Evolutionary conservation across 225 moss, liverwort and hornwort species (phyloP).

Genomic region (Rhytidiadelphus loreus): DNA sequence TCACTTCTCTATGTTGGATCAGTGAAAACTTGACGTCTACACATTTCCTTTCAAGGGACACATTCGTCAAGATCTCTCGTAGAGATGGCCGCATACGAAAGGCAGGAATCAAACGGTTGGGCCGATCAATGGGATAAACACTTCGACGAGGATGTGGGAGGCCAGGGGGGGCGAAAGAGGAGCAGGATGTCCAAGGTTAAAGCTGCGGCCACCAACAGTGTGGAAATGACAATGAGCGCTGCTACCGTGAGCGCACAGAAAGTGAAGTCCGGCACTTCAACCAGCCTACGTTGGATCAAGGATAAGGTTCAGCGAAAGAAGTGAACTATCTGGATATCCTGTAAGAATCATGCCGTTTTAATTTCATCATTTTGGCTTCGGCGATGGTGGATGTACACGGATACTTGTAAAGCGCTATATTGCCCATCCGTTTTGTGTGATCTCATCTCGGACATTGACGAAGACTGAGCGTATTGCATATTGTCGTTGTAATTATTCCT

Average conservation of each 20-base stretch:
- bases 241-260: conserved; percentile 73
- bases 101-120: conserved; percentile 66
- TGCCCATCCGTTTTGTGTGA: not conserved
- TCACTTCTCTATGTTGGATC: not conserved
- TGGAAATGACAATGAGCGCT: conserved; percentile 66
- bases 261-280: conserved; percentile 57
- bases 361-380: not conserved
- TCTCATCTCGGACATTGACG: not conserved
- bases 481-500: not conserved
- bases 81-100: conserved; percentile 32
- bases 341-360: not conserved
- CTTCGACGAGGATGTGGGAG: conserved; percentile 42
- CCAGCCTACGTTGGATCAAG: conserved; percentile 82
- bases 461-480: not conserved
- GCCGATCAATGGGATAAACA: conserved; percentile 87
- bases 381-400: not conserved
- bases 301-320: conserved; percentile 70
- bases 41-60: not conserved
- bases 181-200: conserved; percentile 82
- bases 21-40: not conserved
- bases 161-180: conserved; percentile 38
- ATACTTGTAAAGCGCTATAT: not conserved
- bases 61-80: not conserved
- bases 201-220: conserved; percentile 60
- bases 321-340: not conserved